Evolutionary conservation across 2,329 filamentous ascomycete species (phyloP).

Genomic region (Annulohypoxylon truncatum): DNA sequence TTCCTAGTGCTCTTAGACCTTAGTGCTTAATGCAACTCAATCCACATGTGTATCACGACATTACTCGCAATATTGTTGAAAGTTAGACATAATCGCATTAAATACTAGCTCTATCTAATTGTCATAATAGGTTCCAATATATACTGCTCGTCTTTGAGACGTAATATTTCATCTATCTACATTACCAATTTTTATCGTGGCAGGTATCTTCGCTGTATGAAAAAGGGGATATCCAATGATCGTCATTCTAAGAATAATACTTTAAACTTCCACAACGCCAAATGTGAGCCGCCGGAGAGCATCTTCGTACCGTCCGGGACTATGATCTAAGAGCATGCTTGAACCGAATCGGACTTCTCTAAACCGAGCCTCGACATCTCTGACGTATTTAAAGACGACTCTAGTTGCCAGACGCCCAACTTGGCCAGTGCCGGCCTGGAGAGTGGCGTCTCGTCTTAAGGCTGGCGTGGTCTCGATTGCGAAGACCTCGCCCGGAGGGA

Average conservation of each 20-base stretch:
- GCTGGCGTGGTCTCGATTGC: conserved; percentile 75
- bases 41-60: not conserved
- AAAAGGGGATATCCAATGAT: not conserved
- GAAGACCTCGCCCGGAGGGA: conserved; percentile 83
- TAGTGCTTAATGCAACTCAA: not conserved
- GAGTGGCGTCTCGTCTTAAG: conserved; percentile 73
- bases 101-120: not conserved
- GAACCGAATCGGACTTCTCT: conserved; percentile 77
- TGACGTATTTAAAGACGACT: conserved; percentile 76
- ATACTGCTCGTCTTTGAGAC: not conserved
- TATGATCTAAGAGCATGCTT: conserved; percentile 81
- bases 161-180: not conserved
- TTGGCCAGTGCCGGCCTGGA: conserved; percentile 58
- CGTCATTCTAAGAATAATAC: not conserved
- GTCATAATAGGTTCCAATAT: not conserved
- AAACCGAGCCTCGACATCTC: conserved; percentile 77
- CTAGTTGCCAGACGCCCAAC: conserved; percentile 75
- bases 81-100: not conserved
- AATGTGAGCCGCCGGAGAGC: conserved; percentile 70
- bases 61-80: not conserved
- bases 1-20: not conserved
- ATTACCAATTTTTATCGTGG: not conserved
- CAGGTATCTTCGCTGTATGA: not conserved
- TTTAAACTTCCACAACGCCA: conserved; percentile 54
- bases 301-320: conserved; percentile 78